Evolutionary conservation across 345 rosid genomes (phyloP), one percentile per base, ranked within the genome.

Genomic region (Euphorbia lathyris): DNA sequence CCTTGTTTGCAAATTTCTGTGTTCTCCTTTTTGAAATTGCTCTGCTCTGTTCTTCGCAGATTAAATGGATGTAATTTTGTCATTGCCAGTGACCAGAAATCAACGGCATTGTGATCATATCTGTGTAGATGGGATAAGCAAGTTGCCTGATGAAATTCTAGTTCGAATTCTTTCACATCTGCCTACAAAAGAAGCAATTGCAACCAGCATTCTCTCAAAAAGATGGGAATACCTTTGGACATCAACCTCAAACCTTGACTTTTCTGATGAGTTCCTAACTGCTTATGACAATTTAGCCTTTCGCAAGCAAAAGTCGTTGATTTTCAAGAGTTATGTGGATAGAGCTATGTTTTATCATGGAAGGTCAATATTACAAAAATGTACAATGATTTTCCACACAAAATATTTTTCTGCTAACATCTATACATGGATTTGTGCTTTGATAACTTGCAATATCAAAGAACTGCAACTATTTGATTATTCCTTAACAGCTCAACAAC

Each of bases 151-250:
- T 47, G 73, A 59, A 45, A 40, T 60, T 45, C 59, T 70, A 1
- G 22, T 2, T 20, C 22, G 22, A 30, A 60, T 70, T 17, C 66
- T 70, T 3, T 70, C 66, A 0, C 50, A n/a, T 61, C 48, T 70
- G 7, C 0, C 73, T 1, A 70, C 66, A 12, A 70, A 59, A 60
- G 45, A 47, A 8, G 73, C 73, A 2, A 47, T 70, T 45, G 47
- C 27, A 2, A 70, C 66, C 32, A 29, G 58, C 48, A 70, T 60
- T 70, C 32, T 69, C 57, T 69, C 65, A 7, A 69, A 59, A 43
- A 58, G 73, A 45, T 69, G 73, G 73, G 65, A 59, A 63, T 48
- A 20, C 30, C 58, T 70, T 60, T 60, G 73, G 73, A 20, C 73
- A 14, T 48, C 23, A 47, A 45, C 47, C 13, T 5, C 67, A 8